phyloP scores from a whole-genome alignment of 169 alveolate genomes.

The Eimeria mitis region DNA sequence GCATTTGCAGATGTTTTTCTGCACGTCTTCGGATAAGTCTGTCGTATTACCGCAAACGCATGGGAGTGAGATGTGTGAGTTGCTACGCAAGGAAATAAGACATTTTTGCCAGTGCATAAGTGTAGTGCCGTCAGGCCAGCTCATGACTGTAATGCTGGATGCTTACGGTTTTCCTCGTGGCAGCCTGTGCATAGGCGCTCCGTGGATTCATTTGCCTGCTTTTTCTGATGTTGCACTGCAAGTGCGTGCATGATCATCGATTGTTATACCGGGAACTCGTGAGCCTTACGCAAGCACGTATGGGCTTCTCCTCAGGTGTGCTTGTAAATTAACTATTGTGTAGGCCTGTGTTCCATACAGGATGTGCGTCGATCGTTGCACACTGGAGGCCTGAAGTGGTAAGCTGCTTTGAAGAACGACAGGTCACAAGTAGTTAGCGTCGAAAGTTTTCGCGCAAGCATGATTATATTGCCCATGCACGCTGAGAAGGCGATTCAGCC shows the following conservation, averaged over 20 bases:
- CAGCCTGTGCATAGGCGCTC: background rate
- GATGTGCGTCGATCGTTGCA: background rate
- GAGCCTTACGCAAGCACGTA: background rate
- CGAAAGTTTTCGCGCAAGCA: background rate
- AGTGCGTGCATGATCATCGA: background rate
- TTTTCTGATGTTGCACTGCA: background rate
- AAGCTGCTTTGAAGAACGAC: background rate
- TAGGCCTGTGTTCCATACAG: background rate
- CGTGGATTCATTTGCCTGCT: background rate
- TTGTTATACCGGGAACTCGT: background rate
- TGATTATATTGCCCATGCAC: too few species aligned
- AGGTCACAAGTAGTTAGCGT: background rate
- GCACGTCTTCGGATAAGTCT: background rate
- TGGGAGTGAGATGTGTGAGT: too few species aligned
- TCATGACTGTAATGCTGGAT: background rate
- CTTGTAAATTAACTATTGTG: background rate
- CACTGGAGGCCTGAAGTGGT: background rate
- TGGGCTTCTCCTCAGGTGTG: background rate
- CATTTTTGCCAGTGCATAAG: too few species aligned
- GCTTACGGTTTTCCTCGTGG: background rate
- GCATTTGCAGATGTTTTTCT: background rate
- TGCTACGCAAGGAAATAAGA: too few species aligned
- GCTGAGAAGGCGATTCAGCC: too few species aligned
- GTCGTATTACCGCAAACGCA: background rate
- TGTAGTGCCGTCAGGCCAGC: too few species aligned